Conservation (phyloP, 164 flowering plant genomes). For the Stephania yunnanensis region DNA sequence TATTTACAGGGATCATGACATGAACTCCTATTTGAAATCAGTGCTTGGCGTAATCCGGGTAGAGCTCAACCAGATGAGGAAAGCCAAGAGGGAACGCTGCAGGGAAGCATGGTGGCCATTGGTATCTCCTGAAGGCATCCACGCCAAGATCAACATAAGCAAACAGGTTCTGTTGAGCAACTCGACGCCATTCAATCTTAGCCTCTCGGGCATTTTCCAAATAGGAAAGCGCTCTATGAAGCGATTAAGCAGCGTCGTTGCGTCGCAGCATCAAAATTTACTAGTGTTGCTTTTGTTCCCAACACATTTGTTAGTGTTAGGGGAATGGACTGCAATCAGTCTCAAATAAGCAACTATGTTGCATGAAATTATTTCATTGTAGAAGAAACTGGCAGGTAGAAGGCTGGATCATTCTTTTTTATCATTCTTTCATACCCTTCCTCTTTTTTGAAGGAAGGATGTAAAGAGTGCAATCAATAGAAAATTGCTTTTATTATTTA, state of each 20-base stretch:
- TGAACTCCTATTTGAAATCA: conserved; percentile 71
- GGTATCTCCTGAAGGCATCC: conserved; percentile 28
- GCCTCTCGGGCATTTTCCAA: conserved; percentile 42
- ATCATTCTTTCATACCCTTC: background rate
- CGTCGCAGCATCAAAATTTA: conserved; percentile 69
- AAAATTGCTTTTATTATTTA: background rate
- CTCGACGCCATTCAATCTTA: conserved; percentile 26
- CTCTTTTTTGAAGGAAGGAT: conserved; percentile 3
- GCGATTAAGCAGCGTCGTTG: conserved; percentile 58
- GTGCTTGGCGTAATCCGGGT: conserved; percentile 59
- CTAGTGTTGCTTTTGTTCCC: conserved; percentile 61
- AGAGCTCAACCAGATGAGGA: conserved; percentile 62
- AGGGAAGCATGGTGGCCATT: conserved; percentile 74
- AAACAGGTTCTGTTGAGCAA: conserved; percentile 13
- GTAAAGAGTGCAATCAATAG: conserved; percentile 6
- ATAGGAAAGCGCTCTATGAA: conserved; percentile 54
- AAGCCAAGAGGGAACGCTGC: conserved; percentile 48
- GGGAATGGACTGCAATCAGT: conserved; percentile 27
- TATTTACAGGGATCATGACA: conserved; percentile 85
- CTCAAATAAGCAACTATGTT: conserved; percentile 14
- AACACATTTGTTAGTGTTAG: conserved; percentile 44
- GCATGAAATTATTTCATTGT: background rate
- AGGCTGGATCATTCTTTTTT: conserved; percentile 24
- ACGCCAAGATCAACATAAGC: conserved; percentile 22
- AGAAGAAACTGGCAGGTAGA: conserved; percentile 14